A percentile compares a stretch with the other conserved stretches of the same genome.
phyloP scores from a whole-genome alignment of 2,329 filamentous ascomycete genomes.

The Neopestalotiopsis clavispora region DNA sequence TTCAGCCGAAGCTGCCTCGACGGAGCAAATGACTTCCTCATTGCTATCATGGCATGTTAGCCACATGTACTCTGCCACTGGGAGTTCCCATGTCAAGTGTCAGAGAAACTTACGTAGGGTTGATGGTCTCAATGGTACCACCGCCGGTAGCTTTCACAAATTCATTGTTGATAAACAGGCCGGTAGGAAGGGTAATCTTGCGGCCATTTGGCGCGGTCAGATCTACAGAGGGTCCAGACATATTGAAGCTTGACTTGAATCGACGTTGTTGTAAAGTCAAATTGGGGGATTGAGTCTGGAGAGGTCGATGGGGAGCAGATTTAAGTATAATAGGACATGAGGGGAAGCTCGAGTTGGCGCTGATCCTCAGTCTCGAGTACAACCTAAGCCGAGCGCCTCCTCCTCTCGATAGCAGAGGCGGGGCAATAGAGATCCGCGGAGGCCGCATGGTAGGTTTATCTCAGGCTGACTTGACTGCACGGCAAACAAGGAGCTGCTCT shows the following conservation, averaged over 20 bases:
- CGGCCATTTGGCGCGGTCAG: conserved; percentile 74
- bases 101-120: conserved; percentile 58
- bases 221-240: conserved; percentile 48
- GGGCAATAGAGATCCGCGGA: not conserved
- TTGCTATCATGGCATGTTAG: conserved; percentile 29
- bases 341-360: not conserved
- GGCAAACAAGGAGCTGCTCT: not conserved
- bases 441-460: not conserved
- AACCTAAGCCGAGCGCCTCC: not conserved
- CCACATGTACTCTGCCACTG: not conserved
- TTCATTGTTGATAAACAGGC: conserved; percentile 78
- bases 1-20: conserved; percentile 67
- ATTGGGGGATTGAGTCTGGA: not conserved
- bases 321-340: conserved; percentile 10
- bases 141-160: conserved; percentile 65
- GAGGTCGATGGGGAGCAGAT: not conserved
- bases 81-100: not conserved
- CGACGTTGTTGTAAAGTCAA: conserved; percentile 1
- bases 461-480: not conserved
- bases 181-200: conserved; percentile 68
- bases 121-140: conserved; percentile 68
- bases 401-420: not conserved
- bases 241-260: conserved; percentile 23
- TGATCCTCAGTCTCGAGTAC: not conserved
- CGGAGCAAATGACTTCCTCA: conserved; percentile 67